A percentile compares a stretch with the other conserved stretches of the same genome.
phyloP scores from a whole-genome alignment of 1,139 yeast genomes.

The Meyerozyma guilliermondii region DNA sequence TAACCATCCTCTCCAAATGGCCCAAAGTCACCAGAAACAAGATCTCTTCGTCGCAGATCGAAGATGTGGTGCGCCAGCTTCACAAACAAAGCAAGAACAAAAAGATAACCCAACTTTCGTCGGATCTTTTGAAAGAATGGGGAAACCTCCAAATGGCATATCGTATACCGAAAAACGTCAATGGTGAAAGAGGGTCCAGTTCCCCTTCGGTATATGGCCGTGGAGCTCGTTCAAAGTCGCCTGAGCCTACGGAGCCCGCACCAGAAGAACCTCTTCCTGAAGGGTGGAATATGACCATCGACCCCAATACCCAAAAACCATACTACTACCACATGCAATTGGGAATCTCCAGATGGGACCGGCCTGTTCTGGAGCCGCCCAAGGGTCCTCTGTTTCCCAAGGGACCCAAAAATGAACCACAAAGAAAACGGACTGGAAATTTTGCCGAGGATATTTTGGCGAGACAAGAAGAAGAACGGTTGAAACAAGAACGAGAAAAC shows the following conservation, averaged over 20 bases:
- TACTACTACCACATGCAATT: conserved; percentile 54
- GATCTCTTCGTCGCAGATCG: conserved; percentile 75
- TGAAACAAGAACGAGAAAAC: conserved; percentile 27
- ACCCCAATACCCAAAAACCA: conserved; percentile 29
- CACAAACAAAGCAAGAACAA: conserved; percentile 24
- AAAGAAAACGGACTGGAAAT: conserved; percentile 8
- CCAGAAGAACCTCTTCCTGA: conserved; percentile 37
- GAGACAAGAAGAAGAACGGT: conserved; percentile 30
- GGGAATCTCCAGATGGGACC: conserved; percentile 54
- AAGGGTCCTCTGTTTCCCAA: conserved; percentile 15
- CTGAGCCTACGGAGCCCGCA: conserved; percentile 5
- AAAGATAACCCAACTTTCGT: conserved; percentile 33
- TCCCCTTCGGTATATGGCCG: conserved; percentile 27
- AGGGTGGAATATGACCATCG: conserved; percentile 52
- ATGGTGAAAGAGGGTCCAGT: conserved; percentile 9
- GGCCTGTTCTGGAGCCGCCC: conserved; percentile 33
- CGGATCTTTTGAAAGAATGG: conserved; percentile 62
- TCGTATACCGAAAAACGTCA: conserved; percentile 59
- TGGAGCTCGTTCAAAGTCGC: conserved; percentile 20
- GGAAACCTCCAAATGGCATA: conserved; percentile 72
- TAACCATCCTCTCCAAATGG: conserved; percentile 63
- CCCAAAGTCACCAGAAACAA: conserved; percentile 80
- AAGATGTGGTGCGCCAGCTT: conserved; percentile 52
- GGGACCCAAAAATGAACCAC: conserved; percentile 11
- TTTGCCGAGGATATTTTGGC: conserved; percentile 15